Conservation (phyloP, 192 early-diverging fungal species). For the Coemansia sp. region DNA sequence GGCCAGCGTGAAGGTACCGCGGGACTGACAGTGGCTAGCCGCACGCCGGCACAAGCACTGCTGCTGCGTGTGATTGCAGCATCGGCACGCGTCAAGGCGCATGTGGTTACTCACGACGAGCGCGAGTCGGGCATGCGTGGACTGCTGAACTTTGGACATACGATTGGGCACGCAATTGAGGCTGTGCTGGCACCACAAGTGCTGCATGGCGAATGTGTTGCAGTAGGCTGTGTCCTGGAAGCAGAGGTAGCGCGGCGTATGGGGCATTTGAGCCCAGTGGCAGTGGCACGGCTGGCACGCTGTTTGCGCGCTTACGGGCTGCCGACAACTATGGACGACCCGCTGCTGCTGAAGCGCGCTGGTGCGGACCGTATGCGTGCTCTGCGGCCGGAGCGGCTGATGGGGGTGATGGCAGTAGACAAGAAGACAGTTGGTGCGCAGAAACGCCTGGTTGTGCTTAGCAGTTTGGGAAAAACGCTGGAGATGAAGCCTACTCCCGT, state of each 20-base stretch:
- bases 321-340: slow-evolving; percentile 82
- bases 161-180: slow-evolving; percentile 96
- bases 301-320: slow-evolving; percentile 86
- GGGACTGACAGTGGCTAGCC: slow-evolving; percentile 51
- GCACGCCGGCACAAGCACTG: slow-evolving; percentile 61
- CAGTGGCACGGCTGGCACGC: slow-evolving; percentile 78
- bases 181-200: slow-evolving; percentile 83
- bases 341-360: slow-evolving; percentile 60
- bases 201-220: slow-evolving; percentile 95
- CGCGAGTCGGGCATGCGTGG: slow-evolving; percentile 92
- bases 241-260: slow-evolving; percentile 88
- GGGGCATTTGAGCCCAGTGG: slow-evolving; percentile 81
- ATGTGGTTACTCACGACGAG: slow-evolving; percentile 94
- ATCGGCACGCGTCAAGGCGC: slow-evolving; percentile 87
- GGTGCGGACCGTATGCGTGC: slow-evolving; percentile 63
- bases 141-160: slow-evolving; percentile 95
- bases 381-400: slow-evolving; percentile 70
- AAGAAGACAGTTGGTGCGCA: slow-evolving; percentile 93
- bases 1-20: slow-evolving; percentile 16
- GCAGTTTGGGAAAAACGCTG: slow-evolving; percentile 77
- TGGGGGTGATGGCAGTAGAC: slow-evolving; percentile 92
- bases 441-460: slow-evolving; percentile 87
- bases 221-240: slow-evolving; percentile 93
- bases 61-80: slow-evolving; percentile 85
- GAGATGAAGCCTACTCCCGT: slow-evolving; percentile 83